A percentile compares a stretch with the other conserved stretches of the same genome.
Conservation (phyloP, 768 basidiomycete species). For the Kwoniella mangroviensis region DNA sequence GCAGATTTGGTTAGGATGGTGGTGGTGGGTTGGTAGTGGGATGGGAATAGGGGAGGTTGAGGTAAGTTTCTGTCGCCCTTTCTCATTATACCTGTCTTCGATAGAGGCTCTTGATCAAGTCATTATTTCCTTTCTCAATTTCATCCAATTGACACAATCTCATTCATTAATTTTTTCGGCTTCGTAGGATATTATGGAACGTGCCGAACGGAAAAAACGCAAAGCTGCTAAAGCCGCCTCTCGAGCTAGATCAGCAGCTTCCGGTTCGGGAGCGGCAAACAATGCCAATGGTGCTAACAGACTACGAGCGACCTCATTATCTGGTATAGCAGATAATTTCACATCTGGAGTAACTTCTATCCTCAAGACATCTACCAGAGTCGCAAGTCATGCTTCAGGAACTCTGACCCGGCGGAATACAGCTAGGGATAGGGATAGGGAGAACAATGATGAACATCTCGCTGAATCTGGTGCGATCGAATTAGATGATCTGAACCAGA, state of each 20-base stretch:
- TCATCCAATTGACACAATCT: too few relatives aligned
- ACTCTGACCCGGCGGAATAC: slow-evolving; percentile 33
- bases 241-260: slow-evolving; percentile 27
- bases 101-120: too few relatives aligned
- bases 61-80: slow-evolving; percentile 55
- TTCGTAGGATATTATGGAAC: slow-evolving; percentile 47
- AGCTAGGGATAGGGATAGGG: slow-evolving; percentile 5
- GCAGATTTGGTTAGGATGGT: slow-evolving; percentile 96
- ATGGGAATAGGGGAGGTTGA: slow-evolving; percentile 77
- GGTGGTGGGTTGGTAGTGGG: slow-evolving; percentile 94
- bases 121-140: too few relatives aligned
- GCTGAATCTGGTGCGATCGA: slow-evolving; percentile 25
- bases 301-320: slow-evolving; percentile 22
- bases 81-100: not conserved
- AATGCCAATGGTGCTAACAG: not conserved
- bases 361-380: slow-evolving; percentile 29
- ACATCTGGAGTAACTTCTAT: slow-evolving; percentile 45
- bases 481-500: slow-evolving; percentile 8
- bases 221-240: slow-evolving; percentile 45
- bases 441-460: slow-evolving; percentile 35
- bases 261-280: not conserved
- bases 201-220: slow-evolving; percentile 48
- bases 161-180: too few relatives aligned
- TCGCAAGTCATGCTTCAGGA: slow-evolving; percentile 12
- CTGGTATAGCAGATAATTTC: slow-evolving; percentile 36